phyloP scores from a whole-genome alignment of 768 basidiomycete genomes.

The Tylopilus sp. region DNA sequence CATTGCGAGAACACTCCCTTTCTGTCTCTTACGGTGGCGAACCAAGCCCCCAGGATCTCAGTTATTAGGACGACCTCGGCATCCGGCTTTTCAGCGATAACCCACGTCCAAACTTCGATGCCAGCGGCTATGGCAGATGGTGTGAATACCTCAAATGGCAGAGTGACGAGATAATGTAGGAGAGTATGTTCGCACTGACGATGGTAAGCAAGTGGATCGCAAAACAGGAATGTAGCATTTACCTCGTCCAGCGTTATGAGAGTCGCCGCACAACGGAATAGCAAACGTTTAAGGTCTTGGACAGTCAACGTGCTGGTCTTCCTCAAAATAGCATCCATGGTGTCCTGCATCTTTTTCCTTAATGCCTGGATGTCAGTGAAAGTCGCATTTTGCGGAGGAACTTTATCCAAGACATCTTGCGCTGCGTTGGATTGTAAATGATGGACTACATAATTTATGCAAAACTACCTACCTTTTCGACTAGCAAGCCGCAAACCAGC shows the following conservation, averaged over 20 bases:
- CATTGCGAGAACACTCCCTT: conserved; percentile 81
- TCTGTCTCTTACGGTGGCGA: conserved; percentile 68
- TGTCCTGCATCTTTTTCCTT: conserved; percentile 61
- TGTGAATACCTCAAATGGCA: conserved; percentile 89
- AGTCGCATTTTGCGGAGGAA: conserved; percentile 58
- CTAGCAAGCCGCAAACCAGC: conserved; percentile 75
- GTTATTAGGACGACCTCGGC: conserved; percentile 81
- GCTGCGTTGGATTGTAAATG: conserved; percentile 34
- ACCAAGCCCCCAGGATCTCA: conserved; percentile 87
- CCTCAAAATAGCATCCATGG: conserved; percentile 62
- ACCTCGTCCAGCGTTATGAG: conserved; percentile 70
- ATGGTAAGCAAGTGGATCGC: conserved; percentile 1
- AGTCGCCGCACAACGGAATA: conserved; percentile 84
- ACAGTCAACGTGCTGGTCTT: conserved; percentile 75
- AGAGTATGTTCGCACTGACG: conserved; percentile 81
- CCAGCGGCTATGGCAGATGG: conserved; percentile 83
- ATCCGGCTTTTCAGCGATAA: conserved; percentile 80
- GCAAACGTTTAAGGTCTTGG: conserved; percentile 76
- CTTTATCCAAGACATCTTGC: conserved; percentile 55
- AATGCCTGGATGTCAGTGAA: conserved; percentile 61
- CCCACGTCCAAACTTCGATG: conserved; percentile 95
- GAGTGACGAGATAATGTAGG: conserved; percentile 77
- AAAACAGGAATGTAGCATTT: not conserved
- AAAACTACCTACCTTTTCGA: conserved; percentile 47
- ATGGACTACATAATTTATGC: not conserved